Conservation (phyloP, 2,329 filamentous ascomycete genomes). For the Pseudohalonectria lignicola region DNA sequence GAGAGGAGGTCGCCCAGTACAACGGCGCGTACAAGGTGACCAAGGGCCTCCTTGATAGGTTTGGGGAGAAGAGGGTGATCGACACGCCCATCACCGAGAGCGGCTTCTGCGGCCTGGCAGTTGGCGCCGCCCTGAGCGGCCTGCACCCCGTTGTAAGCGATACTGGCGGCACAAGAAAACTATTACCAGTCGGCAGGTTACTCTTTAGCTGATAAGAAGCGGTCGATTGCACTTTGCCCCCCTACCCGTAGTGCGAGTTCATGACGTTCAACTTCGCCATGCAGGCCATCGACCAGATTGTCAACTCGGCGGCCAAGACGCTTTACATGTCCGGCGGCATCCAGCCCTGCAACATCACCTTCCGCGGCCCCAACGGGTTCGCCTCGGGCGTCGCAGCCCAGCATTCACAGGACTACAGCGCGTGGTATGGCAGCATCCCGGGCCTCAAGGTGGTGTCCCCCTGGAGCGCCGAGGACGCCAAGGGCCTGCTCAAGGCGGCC, state of each 20-base stretch:
- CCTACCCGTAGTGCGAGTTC: constrained; percentile 95
- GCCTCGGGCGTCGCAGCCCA: constrained; percentile 90
- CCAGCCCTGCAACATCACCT: constrained; percentile 99
- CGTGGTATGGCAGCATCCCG: constrained; percentile 97
- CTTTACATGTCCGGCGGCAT: constrained; percentile 99
- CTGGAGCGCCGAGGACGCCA: constrained; percentile 96
- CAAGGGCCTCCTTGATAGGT: constrained; percentile 92
- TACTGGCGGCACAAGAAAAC: too few relatives aligned
- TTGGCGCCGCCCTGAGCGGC: constrained; percentile 89
- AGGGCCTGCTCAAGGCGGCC: constrained; percentile 93
- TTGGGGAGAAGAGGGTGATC: constrained; percentile 94
- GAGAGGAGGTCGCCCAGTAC: constrained; percentile 99
- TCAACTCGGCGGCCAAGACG: constrained; percentile 98
- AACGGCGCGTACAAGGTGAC: constrained; percentile 99
- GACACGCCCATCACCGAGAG: constrained; percentile 98
- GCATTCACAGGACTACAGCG: constrained; percentile 97
- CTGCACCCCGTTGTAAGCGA: constrained; percentile 71
- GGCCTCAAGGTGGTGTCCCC: constrained; percentile 94
- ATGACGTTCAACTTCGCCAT: constrained; percentile 99
- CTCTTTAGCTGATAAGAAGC: too few relatives aligned
- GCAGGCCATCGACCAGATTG: constrained; percentile 99
- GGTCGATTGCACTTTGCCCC: too few relatives aligned
- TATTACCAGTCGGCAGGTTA: too few relatives aligned
- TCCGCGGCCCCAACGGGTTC: constrained; percentile 98
- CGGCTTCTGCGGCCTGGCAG: constrained; percentile 86